Evolutionary conservation across 306 rosid species (phyloP), one percentile per base, ranked within the genome.

Genomic region (Hylodesmum podocarpum): DNA sequence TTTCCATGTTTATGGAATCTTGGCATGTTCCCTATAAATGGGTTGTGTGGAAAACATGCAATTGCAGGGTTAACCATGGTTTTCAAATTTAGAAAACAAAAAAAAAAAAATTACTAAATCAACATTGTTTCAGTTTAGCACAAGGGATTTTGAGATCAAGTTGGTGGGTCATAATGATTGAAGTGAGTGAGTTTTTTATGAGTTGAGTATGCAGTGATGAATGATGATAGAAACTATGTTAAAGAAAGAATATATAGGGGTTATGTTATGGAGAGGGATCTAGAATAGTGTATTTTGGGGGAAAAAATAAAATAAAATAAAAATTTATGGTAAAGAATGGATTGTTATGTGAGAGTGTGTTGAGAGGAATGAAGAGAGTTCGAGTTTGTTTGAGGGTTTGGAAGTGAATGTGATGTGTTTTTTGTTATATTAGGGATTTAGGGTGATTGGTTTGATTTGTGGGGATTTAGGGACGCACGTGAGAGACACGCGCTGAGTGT

Each of bases 51-150:
- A 47, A 80, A 73, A 61, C n/a, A n/a, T n/a, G n/a, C n/a, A 31
- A 85, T 59, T 27, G 84, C 21, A 73, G 85, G 47, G 67, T 37
- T 63, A 83, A 82, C 81, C 98, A 94, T 93, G 80, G 40, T 31
- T 65, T 19, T 3, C 12, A 10, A 47, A 43, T 57, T 51, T 21
- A 10, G 47, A 73, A 28, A n/a, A n/a, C n/a, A n/a, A n/a, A n/a
- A n/a, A n/a, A n/a, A n/a, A n/a, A n/a, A n/a, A n/a, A n/a, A n/a
- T n/a, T n/a, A n/a, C n/a, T n/a, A n/a, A n/a, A n/a, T n/a, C n/a
- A n/a, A n/a, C n/a, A n/a, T n/a, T n/a, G n/a, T n/a, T n/a, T n/a
- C n/a, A n/a, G n/a, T n/a, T n/a, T n/a, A n/a, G n/a, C n/a, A n/a
- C n/a, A n/a, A n/a, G n/a, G n/a, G n/a, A n/a, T n/a, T n/a, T 8